Conservation (phyloP, 169 alveolate genomes). For the Cryptosporidium sp. region DNA sequence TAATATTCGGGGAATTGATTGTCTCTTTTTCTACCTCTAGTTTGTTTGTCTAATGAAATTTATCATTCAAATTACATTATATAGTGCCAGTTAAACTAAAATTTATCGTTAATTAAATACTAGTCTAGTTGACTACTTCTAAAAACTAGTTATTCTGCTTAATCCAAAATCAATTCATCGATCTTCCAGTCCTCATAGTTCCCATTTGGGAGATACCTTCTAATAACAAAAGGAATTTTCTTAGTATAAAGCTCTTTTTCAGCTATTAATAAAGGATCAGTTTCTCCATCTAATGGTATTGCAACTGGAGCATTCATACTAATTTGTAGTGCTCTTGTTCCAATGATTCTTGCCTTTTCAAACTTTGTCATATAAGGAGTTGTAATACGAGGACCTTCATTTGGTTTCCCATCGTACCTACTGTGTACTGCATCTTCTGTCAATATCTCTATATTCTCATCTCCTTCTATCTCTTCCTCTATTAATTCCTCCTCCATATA, state of each 20-base stretch:
- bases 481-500: slow-evolving; percentile 51
- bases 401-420: slow-evolving; percentile 62
- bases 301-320: slow-evolving; percentile 98
- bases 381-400: slow-evolving; percentile 88
- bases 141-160: not conserved
- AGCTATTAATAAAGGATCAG: slow-evolving; percentile 98
- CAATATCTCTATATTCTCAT: slow-evolving; percentile 63
- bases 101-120: not conserved
- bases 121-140: not conserved
- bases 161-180: slow-evolving; percentile 92
- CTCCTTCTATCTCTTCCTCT: slow-evolving; percentile 63
- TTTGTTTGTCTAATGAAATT: not conserved
- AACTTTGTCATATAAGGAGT: slow-evolving; percentile 96
- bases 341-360: slow-evolving; percentile 99
- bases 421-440: slow-evolving; percentile 46
- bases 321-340: slow-evolving; percentile 99
- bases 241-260: slow-evolving; percentile 97
- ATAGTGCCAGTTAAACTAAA: not conserved
- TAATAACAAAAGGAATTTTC: slow-evolving; percentile 97
- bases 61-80: not conserved
- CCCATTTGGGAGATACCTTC: slow-evolving; percentile 99
- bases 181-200: slow-evolving; percentile 97
- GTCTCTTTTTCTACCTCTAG: slow-evolving; percentile 11
- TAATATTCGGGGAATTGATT: slow-evolving; percentile 15
- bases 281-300: slow-evolving; percentile 91